phyloP scores from a whole-genome alignment of 2,329 filamentous ascomycete species.

The Botrytis hyacinthi region DNA sequence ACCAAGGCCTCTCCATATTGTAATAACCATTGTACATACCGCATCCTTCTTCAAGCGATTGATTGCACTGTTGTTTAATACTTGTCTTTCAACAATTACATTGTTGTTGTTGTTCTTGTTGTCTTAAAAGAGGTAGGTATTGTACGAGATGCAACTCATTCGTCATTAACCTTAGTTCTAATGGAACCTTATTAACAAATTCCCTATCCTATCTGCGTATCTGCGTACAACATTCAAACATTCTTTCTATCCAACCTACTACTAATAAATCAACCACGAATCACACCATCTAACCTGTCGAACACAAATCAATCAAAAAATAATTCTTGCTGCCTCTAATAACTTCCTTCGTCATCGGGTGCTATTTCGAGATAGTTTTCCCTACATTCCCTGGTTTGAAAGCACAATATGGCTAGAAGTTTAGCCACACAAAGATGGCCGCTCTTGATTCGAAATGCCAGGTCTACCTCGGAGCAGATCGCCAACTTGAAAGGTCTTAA shows the following conservation, averaged over 20 bases:
- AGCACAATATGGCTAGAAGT: slow-evolving; percentile 17
- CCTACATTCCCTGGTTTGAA: not conserved
- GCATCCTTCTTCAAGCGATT: not conserved
- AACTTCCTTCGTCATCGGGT: not conserved
- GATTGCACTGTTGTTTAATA: not conserved
- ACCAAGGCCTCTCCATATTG: not conserved
- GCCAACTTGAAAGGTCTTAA: slow-evolving; percentile 71
- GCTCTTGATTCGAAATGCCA: slow-evolving; percentile 55
- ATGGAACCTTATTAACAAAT: not conserved
- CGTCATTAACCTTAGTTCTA: not conserved
- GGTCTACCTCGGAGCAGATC: slow-evolving; percentile 51
- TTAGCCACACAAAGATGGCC: slow-evolving; percentile 43
- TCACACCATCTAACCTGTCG: not conserved
- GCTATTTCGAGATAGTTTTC: not conserved
- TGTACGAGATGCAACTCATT: not conserved
- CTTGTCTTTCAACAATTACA: not conserved
- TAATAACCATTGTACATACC: not conserved
- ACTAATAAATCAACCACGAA: not conserved
- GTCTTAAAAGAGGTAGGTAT: not conserved
- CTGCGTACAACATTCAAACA: slow-evolving; percentile 3
- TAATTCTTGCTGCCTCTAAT: not conserved
- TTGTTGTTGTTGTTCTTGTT: not conserved
- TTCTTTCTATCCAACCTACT: not conserved
- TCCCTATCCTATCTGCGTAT: not conserved
- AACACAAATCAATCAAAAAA: not conserved